Conservation (phyloP, 2,329 filamentous ascomycete species). For the Botryotinia narcissicola region DNA sequence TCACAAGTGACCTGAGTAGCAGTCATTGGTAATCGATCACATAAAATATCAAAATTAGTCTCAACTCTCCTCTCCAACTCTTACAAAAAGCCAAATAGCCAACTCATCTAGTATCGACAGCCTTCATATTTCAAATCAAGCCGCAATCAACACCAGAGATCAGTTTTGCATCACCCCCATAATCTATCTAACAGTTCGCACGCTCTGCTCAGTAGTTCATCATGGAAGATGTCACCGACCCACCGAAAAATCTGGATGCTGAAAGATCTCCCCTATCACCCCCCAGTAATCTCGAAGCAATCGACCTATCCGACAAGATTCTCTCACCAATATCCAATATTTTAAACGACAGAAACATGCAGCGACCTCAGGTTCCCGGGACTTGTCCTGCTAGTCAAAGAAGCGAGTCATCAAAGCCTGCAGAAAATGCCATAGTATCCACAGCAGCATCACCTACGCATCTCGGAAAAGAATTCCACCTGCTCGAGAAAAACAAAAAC, state of each 20-base stretch:
- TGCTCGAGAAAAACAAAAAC: rapidly evolving
- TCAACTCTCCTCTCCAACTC: too few species aligned
- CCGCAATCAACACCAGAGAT: not conserved
- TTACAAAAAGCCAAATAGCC: not conserved
- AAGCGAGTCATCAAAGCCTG: not conserved
- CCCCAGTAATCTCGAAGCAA: not conserved
- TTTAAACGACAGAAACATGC: not conserved
- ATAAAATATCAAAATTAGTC: not conserved
- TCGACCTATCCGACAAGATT: too few species aligned
- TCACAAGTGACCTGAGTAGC: not conserved
- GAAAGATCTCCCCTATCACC: not conserved
- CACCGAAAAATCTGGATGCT: not conserved
- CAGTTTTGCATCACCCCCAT: not conserved
- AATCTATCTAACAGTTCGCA: not conserved
- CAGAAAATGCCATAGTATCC: too few species aligned
- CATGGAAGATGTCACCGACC: not conserved
- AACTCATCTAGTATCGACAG: not conserved
- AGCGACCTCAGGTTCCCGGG: not conserved
- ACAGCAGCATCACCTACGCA: too few species aligned
- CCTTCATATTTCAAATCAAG: not conserved
- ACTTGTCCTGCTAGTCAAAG: too few species aligned
- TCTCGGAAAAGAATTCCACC: not conserved
- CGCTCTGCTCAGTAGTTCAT: too few species aligned
- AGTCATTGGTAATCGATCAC: not conserved
- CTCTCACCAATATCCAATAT: too few species aligned